phyloP scores from a whole-genome alignment of 495 filamentous ascomycete species.

The Tuber umbilicatum region DNA sequence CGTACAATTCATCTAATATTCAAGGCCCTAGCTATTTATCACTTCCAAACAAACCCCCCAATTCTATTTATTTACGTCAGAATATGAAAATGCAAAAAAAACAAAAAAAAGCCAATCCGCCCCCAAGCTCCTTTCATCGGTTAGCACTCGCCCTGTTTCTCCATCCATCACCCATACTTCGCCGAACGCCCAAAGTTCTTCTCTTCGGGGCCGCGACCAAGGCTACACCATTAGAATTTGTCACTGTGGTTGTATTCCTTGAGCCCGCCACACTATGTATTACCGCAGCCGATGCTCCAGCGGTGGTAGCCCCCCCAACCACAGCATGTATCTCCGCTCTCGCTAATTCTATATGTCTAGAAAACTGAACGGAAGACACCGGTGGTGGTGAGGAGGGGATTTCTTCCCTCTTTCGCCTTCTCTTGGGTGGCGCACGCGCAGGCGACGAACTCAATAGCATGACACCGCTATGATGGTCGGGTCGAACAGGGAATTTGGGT shows the following conservation, averaged over 20 bases:
- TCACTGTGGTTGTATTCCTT: constrained; percentile 21
- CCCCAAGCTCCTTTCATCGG: constrained; percentile 4
- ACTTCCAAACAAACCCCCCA: not conserved
- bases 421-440: constrained; percentile 10
- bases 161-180: constrained; percentile 45
- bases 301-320: not conserved
- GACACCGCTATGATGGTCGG: constrained; percentile 25
- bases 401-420: constrained; percentile 16
- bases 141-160: constrained; percentile 33
- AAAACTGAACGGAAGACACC: not conserved
- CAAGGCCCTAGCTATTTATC: not conserved
- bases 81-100: constrained; percentile 11
- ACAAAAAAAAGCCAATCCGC: not conserved
- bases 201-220: constrained; percentile 11
- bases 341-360: constrained; percentile 9
- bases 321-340: not conserved
- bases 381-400: not conserved
- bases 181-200: constrained; percentile 43
- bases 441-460: constrained; percentile 37
- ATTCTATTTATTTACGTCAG: constrained; percentile 4
- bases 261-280: constrained; percentile 20
- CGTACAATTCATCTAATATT: not conserved
- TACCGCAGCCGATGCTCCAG: not conserved
- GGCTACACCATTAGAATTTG: constrained; percentile 7
- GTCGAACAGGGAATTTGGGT: constrained; percentile 34